These are phyloP conservation scores for Cladosporium colombiae DNA, from an alignment of 2,329 filamentous ascomycete genomes.

Conservation along the genomic window DNA sequence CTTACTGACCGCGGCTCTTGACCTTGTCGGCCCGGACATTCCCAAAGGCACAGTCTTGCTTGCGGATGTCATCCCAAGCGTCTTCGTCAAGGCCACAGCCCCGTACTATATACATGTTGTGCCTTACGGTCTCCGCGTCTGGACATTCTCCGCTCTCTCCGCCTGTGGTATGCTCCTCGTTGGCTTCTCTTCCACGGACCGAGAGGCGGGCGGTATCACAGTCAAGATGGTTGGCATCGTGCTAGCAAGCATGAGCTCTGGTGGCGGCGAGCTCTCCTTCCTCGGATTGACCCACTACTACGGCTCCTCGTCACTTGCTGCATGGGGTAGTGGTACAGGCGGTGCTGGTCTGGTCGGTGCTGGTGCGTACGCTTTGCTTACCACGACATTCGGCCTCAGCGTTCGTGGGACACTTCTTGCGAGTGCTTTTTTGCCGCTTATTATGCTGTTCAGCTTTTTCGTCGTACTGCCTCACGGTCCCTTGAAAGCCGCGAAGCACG, in stretches of 20 bases:
- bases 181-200: conserved; percentile 67
- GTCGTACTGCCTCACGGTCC: conserved; percentile 70
- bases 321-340: conserved; percentile 91
- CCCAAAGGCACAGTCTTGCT: conserved; percentile 93
- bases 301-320: conserved; percentile 79
- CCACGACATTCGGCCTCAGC: conserved; percentile 73
- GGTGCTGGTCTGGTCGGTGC: conserved; percentile 85
- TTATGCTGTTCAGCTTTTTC: conserved; percentile 90
- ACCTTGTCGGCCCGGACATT: conserved; percentile 82
- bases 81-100: conserved; percentile 81
- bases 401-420: conserved; percentile 74
- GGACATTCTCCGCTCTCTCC: conserved; percentile 73
- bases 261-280: conserved; percentile 87
- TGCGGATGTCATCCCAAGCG: conserved; percentile 87
- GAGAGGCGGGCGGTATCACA: conserved; percentile 56
- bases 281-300: conserved; percentile 92
- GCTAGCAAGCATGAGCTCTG: conserved; percentile 80
- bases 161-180: conserved; percentile 86
- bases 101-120: conserved; percentile 92
- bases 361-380: conserved; percentile 82
- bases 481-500: conserved; percentile 52
- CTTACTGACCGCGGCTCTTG: conserved; percentile 90
- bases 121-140: conserved; percentile 74
- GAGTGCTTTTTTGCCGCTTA: conserved; percentile 73
- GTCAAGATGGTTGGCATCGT: conserved; percentile 81